phyloP scores from a whole-genome alignment of 352 stramenopile species.

The Phytophthora ohioensis region DNA sequence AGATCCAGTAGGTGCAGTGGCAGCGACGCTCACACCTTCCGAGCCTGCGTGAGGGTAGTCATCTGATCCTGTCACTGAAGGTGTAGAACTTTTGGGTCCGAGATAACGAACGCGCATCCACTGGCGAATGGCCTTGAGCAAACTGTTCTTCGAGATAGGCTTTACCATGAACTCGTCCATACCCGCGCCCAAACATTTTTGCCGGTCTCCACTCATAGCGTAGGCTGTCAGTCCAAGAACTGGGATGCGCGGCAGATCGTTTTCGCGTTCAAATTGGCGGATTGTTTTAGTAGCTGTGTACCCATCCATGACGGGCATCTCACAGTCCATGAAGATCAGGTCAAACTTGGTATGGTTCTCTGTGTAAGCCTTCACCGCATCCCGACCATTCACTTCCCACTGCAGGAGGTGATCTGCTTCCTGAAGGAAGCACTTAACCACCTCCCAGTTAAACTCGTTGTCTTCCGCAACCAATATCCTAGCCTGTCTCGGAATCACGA shows the following conservation, averaged over 20 bases:
- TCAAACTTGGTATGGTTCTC: slow-evolving; percentile 61
- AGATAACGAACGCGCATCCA: slow-evolving; percentile 75
- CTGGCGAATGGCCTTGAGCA: slow-evolving; percentile 70
- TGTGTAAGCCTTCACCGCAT: slow-evolving; percentile 72
- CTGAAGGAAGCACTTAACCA: slow-evolving; percentile 80
- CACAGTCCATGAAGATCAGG: slow-evolving; percentile 84
- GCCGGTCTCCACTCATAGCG: slow-evolving; percentile 78
- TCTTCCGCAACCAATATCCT: slow-evolving; percentile 80
- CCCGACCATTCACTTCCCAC: slow-evolving; percentile 75
- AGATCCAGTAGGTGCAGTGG: slow-evolving; percentile 15
- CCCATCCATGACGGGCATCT: slow-evolving; percentile 86
- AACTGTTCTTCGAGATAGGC: slow-evolving; percentile 72
- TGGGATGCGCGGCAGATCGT: slow-evolving; percentile 67
- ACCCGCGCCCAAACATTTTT: slow-evolving; percentile 71
- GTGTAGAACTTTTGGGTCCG: slow-evolving; percentile 36
- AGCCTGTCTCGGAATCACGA: slow-evolving; percentile 58
- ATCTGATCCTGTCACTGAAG: slow-evolving; percentile 33
- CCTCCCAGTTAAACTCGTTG: slow-evolving; percentile 86
- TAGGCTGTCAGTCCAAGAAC: slow-evolving; percentile 75
- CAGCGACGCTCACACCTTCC: slow-evolving; percentile 20
- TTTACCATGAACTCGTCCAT: slow-evolving; percentile 89
- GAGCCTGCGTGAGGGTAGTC: slow-evolving; percentile 30
- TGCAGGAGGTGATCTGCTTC: slow-evolving; percentile 75
- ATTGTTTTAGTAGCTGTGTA: slow-evolving; percentile 75
- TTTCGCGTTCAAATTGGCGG: slow-evolving; percentile 71